A percentile compares a stretch with the other conserved stretches of the same genome.
phyloP scores from a whole-genome alignment of 768 basidiomycete species.

The Scleroderma citrinum region DNA sequence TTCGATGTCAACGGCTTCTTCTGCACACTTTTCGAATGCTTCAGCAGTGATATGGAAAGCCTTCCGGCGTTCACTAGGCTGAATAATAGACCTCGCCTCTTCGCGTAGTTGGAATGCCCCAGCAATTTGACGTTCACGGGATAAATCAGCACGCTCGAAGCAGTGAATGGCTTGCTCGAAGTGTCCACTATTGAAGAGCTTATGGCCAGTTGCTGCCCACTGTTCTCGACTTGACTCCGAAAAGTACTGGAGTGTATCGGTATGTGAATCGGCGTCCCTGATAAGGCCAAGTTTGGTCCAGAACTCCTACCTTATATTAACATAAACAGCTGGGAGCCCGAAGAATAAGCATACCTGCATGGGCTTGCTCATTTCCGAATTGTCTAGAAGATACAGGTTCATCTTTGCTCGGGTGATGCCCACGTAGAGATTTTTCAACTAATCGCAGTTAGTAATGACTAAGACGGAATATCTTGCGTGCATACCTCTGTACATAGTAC shows the following conservation, averaged over 20 bases:
- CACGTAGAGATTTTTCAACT: constrained; percentile 68
- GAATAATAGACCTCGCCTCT: constrained; percentile 33
- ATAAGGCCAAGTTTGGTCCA: constrained; percentile 47
- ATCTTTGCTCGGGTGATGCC: constrained; percentile 68
- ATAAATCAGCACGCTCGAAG: constrained; percentile 41
- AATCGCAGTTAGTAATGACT: not conserved
- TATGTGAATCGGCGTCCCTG: constrained; percentile 41
- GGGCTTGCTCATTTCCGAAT: constrained; percentile 47
- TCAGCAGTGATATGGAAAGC: constrained; percentile 43
- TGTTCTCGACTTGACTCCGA: constrained; percentile 44
- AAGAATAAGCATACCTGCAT: constrained; percentile 39
- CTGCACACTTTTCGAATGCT: constrained; percentile 42
- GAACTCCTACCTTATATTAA: constrained; percentile 36
- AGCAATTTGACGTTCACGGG: constrained; percentile 40
- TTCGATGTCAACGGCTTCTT: constrained; percentile 24
- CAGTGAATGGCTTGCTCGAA: constrained; percentile 52
- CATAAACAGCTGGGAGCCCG: constrained; percentile 23
- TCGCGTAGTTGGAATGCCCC: constrained; percentile 50
- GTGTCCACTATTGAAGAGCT: constrained; percentile 32
- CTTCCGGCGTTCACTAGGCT: constrained; percentile 21
- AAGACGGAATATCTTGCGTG: no score
- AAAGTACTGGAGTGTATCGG: constrained; percentile 48
- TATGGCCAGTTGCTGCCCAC: constrained; percentile 37
- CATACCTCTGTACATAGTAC: constrained; percentile 54
- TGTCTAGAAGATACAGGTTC: constrained; percentile 65